These are phyloP conservation scores for Hyaloscypha finlandica DNA, from an alignment of 495 filamentous ascomycete genomes.

Conservation along the genomic window DNA sequence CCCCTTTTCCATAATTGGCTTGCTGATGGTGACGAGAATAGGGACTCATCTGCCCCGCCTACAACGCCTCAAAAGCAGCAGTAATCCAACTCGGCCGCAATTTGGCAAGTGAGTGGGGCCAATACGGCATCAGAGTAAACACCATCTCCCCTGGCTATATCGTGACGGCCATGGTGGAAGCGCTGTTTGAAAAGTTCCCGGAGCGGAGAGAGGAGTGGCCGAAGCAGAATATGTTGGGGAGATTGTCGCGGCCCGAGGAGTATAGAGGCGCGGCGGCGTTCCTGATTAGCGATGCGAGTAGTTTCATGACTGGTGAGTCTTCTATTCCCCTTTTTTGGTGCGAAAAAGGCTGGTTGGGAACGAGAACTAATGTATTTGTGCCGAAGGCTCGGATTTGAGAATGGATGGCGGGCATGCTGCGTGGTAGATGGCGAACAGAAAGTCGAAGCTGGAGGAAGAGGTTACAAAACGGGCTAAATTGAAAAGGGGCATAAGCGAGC, in stretches of 20 bases:
- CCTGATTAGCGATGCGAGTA: constrained; percentile 63
- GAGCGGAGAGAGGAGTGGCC: constrained; percentile 61
- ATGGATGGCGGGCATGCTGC: constrained; percentile 83
- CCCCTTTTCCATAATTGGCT: constrained; percentile 35
- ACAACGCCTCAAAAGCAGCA: constrained; percentile 89
- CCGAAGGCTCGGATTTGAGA: constrained; percentile 64
- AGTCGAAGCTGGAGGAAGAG: no score
- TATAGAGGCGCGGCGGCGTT: constrained; percentile 62
- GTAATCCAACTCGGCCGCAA: constrained; percentile 84
- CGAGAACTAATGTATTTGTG: constrained; percentile 49
- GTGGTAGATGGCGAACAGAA: constrained; percentile 53
- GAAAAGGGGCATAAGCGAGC: not conserved
- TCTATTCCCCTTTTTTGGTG: constrained; percentile 45
- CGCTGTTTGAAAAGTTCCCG: constrained; percentile 67
- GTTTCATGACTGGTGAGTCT: constrained; percentile 74
- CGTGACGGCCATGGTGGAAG: constrained; percentile 72
- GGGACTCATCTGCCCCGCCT: constrained; percentile 75
- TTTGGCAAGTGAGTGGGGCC: constrained; percentile 86
- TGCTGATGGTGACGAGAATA: constrained; percentile 28
- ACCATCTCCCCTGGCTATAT: constrained; percentile 96
- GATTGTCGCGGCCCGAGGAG: constrained; percentile 63
- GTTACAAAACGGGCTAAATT: not conserved
- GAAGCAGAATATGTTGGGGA: constrained; percentile 65
- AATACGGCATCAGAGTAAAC: constrained; percentile 88
- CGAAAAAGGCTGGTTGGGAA: constrained; percentile 47